A percentile compares a stretch with the other conserved stretches of the same genome.
Evolutionary conservation across 345 rosid species (phyloP).

Genomic region (Pugionium cornutum): DNA sequence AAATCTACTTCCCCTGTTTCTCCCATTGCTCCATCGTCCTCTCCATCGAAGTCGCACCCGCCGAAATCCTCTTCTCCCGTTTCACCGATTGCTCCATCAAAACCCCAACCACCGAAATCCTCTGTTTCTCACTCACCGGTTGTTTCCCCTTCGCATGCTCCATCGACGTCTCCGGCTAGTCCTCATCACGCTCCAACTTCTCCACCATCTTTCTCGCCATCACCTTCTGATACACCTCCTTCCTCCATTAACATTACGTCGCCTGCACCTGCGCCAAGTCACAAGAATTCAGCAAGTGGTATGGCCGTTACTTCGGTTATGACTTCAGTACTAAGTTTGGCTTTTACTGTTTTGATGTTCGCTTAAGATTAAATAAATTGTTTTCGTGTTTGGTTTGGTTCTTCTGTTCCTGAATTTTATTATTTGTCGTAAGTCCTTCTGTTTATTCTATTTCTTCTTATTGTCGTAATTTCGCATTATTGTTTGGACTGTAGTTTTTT

Average conservation of each 20-base stretch:
- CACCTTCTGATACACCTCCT: slow-evolving; percentile 26
- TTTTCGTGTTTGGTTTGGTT: not conserved
- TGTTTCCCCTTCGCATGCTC: slow-evolving; percentile 16
- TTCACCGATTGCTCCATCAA: not conserved
- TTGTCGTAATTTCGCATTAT: not conserved
- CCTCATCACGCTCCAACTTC: slow-evolving; percentile 27
- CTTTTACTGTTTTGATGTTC: slow-evolving; percentile 10
- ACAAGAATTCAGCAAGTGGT: slow-evolving; percentile 18
- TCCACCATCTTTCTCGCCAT: slow-evolving; percentile 13
- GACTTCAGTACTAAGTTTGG: slow-evolving; percentile 14
- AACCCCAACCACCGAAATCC: not conserved
- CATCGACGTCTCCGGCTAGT: not conserved
- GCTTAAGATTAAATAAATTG: slow-evolving; percentile 8
- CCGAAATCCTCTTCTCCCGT: slow-evolving; percentile 13
- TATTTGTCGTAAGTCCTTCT: not conserved
- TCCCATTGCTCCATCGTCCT: not conserved
- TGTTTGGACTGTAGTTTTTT: not conserved
- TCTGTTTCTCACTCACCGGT: not conserved
- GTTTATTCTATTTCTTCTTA: not conserved
- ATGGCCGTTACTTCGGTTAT: slow-evolving; percentile 21
- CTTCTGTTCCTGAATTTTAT: slow-evolving; percentile 5
- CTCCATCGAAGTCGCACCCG: not conserved
- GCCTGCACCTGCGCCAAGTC: slow-evolving; percentile 35
- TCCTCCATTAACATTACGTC: not conserved
- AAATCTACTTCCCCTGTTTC: slow-evolving; percentile 14